Evolutionary conservation across 768 basidiomycete species (phyloP), one percentile per base, ranked within the genome.

Genomic region (Lenzites betulinus): DNA sequence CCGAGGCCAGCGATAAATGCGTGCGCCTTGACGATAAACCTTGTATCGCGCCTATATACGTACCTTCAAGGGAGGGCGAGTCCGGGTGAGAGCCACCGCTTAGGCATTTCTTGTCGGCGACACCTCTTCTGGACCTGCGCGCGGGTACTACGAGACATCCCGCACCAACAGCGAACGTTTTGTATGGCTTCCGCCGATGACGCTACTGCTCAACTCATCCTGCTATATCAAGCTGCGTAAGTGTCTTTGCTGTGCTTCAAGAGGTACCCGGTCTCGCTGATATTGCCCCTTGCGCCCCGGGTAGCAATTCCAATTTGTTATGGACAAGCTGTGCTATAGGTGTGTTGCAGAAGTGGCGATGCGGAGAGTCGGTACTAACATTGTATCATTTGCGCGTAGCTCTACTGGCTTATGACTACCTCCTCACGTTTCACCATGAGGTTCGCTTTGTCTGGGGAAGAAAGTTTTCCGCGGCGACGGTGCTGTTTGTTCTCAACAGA

Each of bases 271-370:
- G 18, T 46, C 2, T 7, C 16, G 16, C 26, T n/a, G 15, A 22
- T 36, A 20, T 16, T 18, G 13, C 7, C 39, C 18, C 1, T 39
- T 22, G 23, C 18, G 2, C n/a, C 30, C 25, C 1, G 13, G 13
- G 18, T 41, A 58, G 57, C 13, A 6, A 26, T 5, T 30, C 57
- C 1, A 58, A 58, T 28, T 20, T 44, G 23, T 51, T 43, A 20
- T 58, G 57, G 57, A 51, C 57, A 20, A 58, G 57, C 49, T 41
- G 57, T 33, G 57, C 49, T 18, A 7, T 58, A 20, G 57, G 57
- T 58, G 49, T 11, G 56, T 55, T 39, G 38, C 8, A 22, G 1
- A 13, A 11, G 18, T 30, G n/a, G 25, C 11, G 20, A 22, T 18
- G 18, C 11, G 3, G 18, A 39, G 7, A 7, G 20, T 33, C 20